Evolutionary conservation across 2,329 filamentous ascomycete species (phyloP).

Genomic region (Stachybotrys chlorohalonatus): DNA sequence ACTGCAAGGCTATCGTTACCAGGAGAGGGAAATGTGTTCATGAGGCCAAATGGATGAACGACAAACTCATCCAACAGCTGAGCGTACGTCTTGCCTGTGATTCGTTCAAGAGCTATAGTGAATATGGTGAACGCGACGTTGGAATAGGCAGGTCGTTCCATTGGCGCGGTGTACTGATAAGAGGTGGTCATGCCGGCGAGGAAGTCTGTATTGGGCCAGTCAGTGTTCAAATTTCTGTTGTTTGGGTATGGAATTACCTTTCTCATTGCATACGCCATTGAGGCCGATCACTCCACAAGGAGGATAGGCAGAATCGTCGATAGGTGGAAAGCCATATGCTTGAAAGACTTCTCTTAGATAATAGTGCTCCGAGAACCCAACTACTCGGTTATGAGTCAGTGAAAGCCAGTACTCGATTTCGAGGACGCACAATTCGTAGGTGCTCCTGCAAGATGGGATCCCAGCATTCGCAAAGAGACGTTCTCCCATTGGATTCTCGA

Average conservation of each 20-base stretch:
- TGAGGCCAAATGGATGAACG: slow-evolving; percentile 7
- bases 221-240: not conserved
- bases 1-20: slow-evolving; percentile 19
- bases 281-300: slow-evolving; percentile 25
- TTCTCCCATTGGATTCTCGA: slow-evolving; percentile 23
- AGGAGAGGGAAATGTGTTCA: slow-evolving; percentile 15
- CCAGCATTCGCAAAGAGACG: slow-evolving; percentile 27
- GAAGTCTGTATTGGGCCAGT: slow-evolving; percentile 14
- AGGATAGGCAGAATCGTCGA: slow-evolving; percentile 24
- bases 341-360: slow-evolving; percentile 23
- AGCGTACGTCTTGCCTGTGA: slow-evolving; percentile 18
- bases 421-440: slow-evolving; percentile 23
- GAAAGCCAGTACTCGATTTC: not conserved
- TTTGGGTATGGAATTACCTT: slow-evolving; percentile 14
- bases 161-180: slow-evolving; percentile 18
- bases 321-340: slow-evolving; percentile 23
- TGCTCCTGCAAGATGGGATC: slow-evolving; percentile 24
- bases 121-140: slow-evolving; percentile 29
- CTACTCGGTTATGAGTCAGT: slow-evolving; percentile 6
- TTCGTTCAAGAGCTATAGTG: slow-evolving; percentile 21
- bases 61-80: slow-evolving; percentile 12
- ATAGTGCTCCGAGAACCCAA: slow-evolving; percentile 27
- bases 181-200: slow-evolving; percentile 18
- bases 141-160: slow-evolving; percentile 28
- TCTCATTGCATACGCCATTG: slow-evolving; percentile 20